Evolutionary conservation across 352 stramenopile genomes (phyloP).

Genomic region (Blastocystis sp.): DNA sequence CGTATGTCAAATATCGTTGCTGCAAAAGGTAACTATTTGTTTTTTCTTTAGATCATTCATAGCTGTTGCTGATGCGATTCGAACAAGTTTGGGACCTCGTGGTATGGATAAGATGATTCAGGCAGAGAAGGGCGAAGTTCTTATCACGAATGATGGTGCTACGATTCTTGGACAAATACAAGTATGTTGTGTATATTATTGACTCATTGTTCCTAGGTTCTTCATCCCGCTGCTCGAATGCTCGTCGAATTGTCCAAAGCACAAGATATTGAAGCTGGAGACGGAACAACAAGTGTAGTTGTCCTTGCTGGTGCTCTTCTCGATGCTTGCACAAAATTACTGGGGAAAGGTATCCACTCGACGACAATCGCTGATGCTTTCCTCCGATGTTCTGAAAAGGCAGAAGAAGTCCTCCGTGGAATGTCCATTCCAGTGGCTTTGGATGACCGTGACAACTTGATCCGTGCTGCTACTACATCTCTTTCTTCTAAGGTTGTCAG

Average conservation of each 20-base stretch:
- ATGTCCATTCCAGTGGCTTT: conserved; percentile 89
- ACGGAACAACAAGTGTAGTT: conserved; percentile 94
- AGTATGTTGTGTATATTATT: conserved; percentile 70
- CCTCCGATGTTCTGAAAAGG: conserved; percentile 82
- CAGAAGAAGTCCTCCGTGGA: conserved; percentile 80
- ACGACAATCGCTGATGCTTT: conserved; percentile 95
- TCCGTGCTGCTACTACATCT: conserved; percentile 96
- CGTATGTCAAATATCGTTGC: conserved; percentile 96
- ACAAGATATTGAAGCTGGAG: conserved; percentile 97
- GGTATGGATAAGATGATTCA: conserved; percentile 99
- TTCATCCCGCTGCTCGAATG: conserved; percentile 99
- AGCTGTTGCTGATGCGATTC: conserved; percentile 93
- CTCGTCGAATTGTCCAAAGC: conserved; percentile 96
- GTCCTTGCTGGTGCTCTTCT: conserved; percentile 97
- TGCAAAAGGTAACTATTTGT: conserved; percentile 82
- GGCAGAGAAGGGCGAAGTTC: conserved; percentile 87
- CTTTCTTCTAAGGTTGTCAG: conserved; percentile 93
- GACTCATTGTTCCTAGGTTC: conserved; percentile 75
- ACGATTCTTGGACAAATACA: conserved; percentile 97
- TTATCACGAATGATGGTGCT: conserved; percentile 99
- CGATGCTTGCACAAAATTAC: conserved; percentile 81
- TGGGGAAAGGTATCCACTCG: conserved; percentile 93
- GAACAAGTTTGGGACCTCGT: conserved; percentile 91
- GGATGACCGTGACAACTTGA: conserved; percentile 86
- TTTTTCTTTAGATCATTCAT: conserved; percentile 37